phyloP scores from a whole-genome alignment of 2,329 filamentous ascomycete species.

The Fusarium verrucosum region DNA sequence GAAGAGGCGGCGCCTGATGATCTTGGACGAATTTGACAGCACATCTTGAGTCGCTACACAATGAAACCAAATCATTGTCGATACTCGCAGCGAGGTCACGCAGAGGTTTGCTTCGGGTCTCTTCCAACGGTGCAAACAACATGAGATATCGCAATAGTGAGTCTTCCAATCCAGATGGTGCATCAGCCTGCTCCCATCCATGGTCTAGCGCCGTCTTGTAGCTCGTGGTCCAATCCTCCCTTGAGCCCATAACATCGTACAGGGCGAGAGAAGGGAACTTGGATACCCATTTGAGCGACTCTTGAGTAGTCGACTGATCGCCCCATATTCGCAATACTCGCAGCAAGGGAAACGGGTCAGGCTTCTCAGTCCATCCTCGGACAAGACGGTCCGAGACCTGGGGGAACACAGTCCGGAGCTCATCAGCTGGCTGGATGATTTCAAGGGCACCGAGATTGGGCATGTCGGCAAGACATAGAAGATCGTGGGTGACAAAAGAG shows the following conservation, averaged over 20 bases:
- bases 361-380: slow-evolving; percentile 55
- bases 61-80: slow-evolving; percentile 49
- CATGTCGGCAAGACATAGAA: slow-evolving; percentile 54
- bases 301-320: slow-evolving; percentile 50
- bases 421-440: slow-evolving; percentile 53
- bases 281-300: slow-evolving; percentile 54
- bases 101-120: slow-evolving; percentile 34
- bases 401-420: slow-evolving; percentile 46
- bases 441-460: slow-evolving; percentile 60
- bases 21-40: slow-evolving; percentile 47
- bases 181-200: slow-evolving; percentile 50
- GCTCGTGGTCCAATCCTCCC: slow-evolving; percentile 50
- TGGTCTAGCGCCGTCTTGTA: slow-evolving; percentile 38
- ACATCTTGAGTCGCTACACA: slow-evolving; percentile 48
- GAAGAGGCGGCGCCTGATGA: slow-evolving; percentile 46
- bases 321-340: slow-evolving; percentile 59
- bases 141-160: slow-evolving; percentile 50
- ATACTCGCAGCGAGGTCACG: slow-evolving; percentile 47
- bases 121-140: slow-evolving; percentile 47
- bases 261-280: slow-evolving; percentile 57
- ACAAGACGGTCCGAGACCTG: slow-evolving; percentile 57
- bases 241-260: slow-evolving; percentile 54
- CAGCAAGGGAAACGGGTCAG: slow-evolving; percentile 57
- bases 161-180: slow-evolving; percentile 42
- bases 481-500: slow-evolving; percentile 50